Conservation (phyloP, 2,329 filamentous ascomycete species). For the Talaromyces sp. region DNA sequence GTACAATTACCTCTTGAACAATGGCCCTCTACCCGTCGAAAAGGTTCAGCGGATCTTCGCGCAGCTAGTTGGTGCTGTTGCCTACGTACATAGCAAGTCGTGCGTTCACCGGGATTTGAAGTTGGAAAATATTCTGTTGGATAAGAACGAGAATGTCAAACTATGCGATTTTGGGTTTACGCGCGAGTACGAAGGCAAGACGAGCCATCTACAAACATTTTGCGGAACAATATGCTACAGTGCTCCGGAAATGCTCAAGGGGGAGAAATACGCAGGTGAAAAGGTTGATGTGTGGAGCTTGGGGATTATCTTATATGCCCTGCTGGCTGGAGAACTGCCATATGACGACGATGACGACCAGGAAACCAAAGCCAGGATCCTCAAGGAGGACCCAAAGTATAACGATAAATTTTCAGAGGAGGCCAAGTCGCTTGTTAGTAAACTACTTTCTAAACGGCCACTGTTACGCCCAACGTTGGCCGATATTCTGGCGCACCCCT, state of each 20-base stretch:
- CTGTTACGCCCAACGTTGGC: conserved; percentile 73
- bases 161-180: conserved; percentile 98
- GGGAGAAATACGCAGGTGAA: conserved; percentile 94
- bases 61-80: conserved; percentile 89
- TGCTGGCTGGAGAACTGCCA: conserved; percentile 75
- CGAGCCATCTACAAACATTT: conserved; percentile 93
- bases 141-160: conserved; percentile 97
- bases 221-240: conserved; percentile 98
- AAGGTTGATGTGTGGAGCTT: conserved; percentile 99
- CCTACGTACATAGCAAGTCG: conserved; percentile 89
- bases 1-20: conserved; percentile 87
- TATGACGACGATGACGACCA: conserved; percentile 96
- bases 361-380: conserved; percentile 76
- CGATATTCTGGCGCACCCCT: conserved; percentile 83
- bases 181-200: conserved; percentile 90
- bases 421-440: conserved; percentile 69
- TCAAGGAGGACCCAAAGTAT: conserved; percentile 79
- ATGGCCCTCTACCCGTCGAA: conserved; percentile 75
- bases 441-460: conserved; percentile 84
- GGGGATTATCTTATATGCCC: conserved; percentile 82
- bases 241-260: conserved; percentile 96
- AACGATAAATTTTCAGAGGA: conserved; percentile 74
- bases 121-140: conserved; percentile 90
- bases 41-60: conserved; percentile 96
- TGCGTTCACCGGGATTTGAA: conserved; percentile 97